phyloP scores from a whole-genome alignment of 148 eudicot species.

The Amaranthus palmeri region DNA sequence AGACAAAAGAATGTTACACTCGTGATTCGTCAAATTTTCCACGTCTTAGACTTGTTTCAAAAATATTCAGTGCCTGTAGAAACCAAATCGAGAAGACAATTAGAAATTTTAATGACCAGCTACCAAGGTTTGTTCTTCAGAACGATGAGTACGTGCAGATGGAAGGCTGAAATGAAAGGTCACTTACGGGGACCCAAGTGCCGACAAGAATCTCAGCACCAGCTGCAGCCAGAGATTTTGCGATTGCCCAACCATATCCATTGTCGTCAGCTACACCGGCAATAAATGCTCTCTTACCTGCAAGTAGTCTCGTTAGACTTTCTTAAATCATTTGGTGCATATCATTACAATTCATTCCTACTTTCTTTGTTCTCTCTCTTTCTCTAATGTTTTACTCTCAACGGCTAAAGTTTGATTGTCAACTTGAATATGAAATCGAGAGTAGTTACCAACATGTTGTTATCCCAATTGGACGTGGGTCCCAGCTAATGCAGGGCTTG shows the following conservation, averaged over 20 bases:
- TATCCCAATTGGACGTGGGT: neutral
- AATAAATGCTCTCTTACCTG: constrained; percentile 91
- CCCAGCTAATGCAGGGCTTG: too few relatives aligned
- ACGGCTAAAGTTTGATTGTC: neutral
- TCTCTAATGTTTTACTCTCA: too few relatives aligned
- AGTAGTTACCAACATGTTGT: neutral
- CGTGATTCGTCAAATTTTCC: constrained; percentile 95
- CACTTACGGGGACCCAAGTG: constrained; percentile 96
- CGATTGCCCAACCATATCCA: constrained; percentile 99
- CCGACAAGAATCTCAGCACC: constrained; percentile 99
- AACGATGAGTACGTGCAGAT: neutral
- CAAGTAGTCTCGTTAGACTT: constrained; percentile 1
- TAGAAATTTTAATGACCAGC: neutral
- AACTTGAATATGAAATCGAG: neutral
- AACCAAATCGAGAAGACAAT: neutral
- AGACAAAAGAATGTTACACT: constrained; percentile 43
- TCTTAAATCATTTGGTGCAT: neutral
- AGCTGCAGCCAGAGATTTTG: constrained; percentile 91
- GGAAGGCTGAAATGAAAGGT: neutral
- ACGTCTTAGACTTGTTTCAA: constrained; percentile 88
- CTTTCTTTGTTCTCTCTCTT: neutral
- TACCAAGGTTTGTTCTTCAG: neutral
- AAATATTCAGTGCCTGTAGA: constrained; percentile 80
- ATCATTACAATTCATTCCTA: neutral
- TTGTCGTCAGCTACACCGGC: constrained; percentile 96